These are phyloP conservation scores for Blakeslea trispora DNA, from an alignment of 371 early-diverging fungal species.

Conservation along the genomic window DNA sequence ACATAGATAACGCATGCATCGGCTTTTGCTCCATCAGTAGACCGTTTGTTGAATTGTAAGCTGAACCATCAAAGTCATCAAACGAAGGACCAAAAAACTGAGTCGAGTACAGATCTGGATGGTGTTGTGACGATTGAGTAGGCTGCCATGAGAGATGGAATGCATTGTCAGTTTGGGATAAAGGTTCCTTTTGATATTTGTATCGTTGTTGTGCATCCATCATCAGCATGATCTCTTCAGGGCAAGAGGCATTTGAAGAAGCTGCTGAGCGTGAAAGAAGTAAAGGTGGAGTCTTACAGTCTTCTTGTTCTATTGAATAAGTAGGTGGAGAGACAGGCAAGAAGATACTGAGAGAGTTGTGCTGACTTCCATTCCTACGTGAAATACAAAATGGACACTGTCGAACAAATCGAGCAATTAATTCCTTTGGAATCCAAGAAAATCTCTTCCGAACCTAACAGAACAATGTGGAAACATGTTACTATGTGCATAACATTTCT, in stretches of 20 bases:
- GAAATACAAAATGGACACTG: constrained; percentile 54
- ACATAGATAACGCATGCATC: too few relatives aligned
- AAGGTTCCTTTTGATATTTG: constrained; percentile 7
- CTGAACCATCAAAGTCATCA: too few relatives aligned
- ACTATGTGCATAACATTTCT: too few relatives aligned
- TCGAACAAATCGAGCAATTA: constrained; percentile 54
- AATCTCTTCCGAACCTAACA: constrained; percentile 34
- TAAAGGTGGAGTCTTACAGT: constrained; percentile 20
- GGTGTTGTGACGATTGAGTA: not conserved
- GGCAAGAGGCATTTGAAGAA: constrained; percentile 19
- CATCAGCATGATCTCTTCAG: constrained; percentile 22
- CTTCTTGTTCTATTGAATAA: constrained; percentile 20
- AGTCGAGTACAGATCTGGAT: constrained; percentile 2
- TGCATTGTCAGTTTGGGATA: constrained; percentile 10
- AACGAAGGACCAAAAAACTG: too few relatives aligned
- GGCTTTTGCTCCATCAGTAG: too few relatives aligned
- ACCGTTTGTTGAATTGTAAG: too few relatives aligned
- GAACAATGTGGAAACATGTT: not conserved
- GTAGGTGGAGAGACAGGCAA: constrained; percentile 37
- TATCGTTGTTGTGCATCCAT: constrained; percentile 14
- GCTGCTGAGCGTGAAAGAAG: constrained; percentile 19
- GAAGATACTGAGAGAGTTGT: constrained; percentile 28
- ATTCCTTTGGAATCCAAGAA: constrained; percentile 56
- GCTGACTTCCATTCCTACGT: constrained; percentile 44
- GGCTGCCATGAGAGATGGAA: constrained; percentile 22